phyloP scores from a whole-genome alignment of 2,329 filamentous ascomycete genomes.

The Alternaria tenuissima region DNA sequence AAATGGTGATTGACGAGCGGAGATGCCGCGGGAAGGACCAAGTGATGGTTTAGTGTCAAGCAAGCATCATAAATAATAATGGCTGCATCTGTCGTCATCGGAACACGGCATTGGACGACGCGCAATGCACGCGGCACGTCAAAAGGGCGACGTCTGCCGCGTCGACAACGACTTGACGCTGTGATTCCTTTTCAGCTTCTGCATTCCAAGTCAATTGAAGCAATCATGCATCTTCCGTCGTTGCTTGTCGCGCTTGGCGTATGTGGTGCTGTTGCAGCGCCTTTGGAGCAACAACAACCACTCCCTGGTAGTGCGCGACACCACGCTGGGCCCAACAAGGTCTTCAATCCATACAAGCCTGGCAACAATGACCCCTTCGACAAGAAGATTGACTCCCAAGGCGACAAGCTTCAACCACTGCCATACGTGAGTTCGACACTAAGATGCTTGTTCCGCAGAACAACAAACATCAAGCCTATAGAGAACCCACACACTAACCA shows the following conservation, averaged over 20 bases:
- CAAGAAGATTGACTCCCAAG: constrained; percentile 67
- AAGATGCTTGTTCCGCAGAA: neutral
- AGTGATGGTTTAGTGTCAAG: constrained; percentile 13
- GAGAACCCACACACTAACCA: constrained; percentile 18
- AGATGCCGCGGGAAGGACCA: constrained; percentile 12
- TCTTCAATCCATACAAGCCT: constrained; percentile 64
- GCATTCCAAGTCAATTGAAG: constrained; percentile 28
- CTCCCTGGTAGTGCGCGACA: constrained; percentile 38
- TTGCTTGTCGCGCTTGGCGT: constrained; percentile 41
- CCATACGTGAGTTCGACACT: constrained; percentile 55
- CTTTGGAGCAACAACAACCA: constrained; percentile 51
- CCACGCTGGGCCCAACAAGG: constrained; percentile 36
- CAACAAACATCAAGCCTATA: neutral
- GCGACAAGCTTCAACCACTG: constrained; percentile 68
- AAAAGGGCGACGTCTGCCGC: constrained; percentile 23
- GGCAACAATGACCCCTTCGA: constrained; percentile 69
- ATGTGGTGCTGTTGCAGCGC: constrained; percentile 36
- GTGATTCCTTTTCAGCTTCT: constrained; percentile 5
- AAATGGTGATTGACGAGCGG: constrained; percentile 23
- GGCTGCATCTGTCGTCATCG: constrained; percentile 48
- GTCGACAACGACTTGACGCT: neutral
- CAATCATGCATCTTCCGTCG: constrained; percentile 41
- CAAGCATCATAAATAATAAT: constrained; percentile 9
- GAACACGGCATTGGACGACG: constrained; percentile 32
- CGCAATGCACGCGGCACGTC: constrained; percentile 15